Base-by-base conservation (phyloP, 495 filamentous ascomycete species). In the Penicillium lividum region DNA sequence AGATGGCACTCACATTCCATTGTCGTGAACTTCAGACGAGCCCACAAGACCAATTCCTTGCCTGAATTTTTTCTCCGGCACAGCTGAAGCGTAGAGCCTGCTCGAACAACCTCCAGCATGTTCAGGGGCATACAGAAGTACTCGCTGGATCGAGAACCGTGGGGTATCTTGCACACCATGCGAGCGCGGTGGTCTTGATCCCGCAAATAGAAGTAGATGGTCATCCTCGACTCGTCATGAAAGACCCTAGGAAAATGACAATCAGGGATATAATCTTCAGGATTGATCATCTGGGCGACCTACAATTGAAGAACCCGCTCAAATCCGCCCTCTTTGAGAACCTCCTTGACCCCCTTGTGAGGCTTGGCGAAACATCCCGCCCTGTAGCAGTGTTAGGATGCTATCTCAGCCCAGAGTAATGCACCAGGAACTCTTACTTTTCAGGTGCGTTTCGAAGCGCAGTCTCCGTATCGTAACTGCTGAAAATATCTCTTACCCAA, bases 201-300 rank as follows among this genome's bases (percentile, higher is more conserved):
- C 28, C 84, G 75, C 42, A 82, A 68, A 59, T 83, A 88, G 31
- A 89, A 77, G 31, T 74, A 75, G 42, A 87, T 78, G 11, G 68
- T 76, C 38, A 89, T 69, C 30, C 82, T 72, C 15, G 78, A 77
- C 22, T 74, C 63, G 38, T 68, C 67, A 18, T 66, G 61, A 49
- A 79, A 74, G 47, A 63, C 69, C 61, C 76, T 82, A 8, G 11
- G 22, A 22, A 30, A 6, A n/a, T 31, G 4, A 15, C 16, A 4
- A 49, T 25, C 31, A 65, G 51, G n/a, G 22, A 29, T 16, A 47
- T 22, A 22, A 22, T 1, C 22, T 22, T 22, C 22, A 2, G 31
- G 31, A 30, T 13, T 27, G 29, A 11, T 33, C 15, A 47, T 16
- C 2, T 13, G 7, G 10, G 10, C 2, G 7, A 58, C 79, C 62